Evolutionary conservation across 352 stramenopile genomes (phyloP).

Genomic region (Thalassiosira livingstoniorum): DNA sequence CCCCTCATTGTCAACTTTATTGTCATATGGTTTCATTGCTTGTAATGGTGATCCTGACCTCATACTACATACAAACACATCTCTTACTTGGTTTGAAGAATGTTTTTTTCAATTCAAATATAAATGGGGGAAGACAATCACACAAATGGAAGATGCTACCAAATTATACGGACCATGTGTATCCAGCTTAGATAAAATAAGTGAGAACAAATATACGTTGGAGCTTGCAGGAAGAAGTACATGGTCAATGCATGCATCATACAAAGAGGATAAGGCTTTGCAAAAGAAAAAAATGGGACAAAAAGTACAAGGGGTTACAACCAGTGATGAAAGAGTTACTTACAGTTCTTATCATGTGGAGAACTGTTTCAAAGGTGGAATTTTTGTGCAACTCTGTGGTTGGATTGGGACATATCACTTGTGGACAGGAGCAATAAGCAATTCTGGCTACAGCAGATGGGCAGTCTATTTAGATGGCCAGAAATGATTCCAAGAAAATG

Average conservation of each 20-base stretch:
- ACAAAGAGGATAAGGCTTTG: constrained; percentile 19
- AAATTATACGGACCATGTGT: neutral
- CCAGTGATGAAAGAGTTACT: constrained; percentile 30
- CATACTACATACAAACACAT: constrained; percentile 1
- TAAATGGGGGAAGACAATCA: constrained; percentile 25
- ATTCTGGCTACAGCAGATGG: constrained; percentile 45
- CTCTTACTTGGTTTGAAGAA: constrained; percentile 31
- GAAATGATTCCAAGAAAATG: constrained; percentile 34
- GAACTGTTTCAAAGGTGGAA: constrained; percentile 55
- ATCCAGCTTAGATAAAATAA: neutral
- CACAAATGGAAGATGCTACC: neutral
- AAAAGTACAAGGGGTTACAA: constrained; percentile 14
- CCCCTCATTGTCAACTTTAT: neutral
- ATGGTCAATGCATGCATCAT: constrained; percentile 15
- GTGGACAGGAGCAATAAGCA: constrained; percentile 37
- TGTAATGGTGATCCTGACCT: constrained; percentile 20
- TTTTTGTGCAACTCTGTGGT: constrained; percentile 49
- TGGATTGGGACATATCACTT: constrained; percentile 32
- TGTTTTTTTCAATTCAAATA: constrained; percentile 32
- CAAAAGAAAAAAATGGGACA: constrained; percentile 24
- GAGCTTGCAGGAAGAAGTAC: neutral
- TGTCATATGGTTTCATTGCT: constrained; percentile 22
- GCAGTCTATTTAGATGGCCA: constrained; percentile 53
- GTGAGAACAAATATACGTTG: constrained; percentile 7
- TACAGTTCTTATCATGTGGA: constrained; percentile 50